These are phyloP conservation scores for Lumnitzera racemosa DNA, from an alignment of 345 rosid genomes.

Conservation along the genomic window DNA sequence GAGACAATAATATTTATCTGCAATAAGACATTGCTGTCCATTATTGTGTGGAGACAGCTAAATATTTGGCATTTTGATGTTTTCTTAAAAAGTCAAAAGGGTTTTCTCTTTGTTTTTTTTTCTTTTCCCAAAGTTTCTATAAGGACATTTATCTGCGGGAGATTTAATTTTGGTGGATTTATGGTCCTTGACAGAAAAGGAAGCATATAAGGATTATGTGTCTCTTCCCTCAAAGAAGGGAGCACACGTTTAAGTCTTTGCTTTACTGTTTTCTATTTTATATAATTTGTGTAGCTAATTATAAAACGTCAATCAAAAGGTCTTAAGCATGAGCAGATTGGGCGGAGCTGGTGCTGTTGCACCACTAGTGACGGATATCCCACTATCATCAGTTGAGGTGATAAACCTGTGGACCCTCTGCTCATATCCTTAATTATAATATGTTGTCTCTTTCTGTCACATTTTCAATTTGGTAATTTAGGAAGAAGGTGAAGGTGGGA, in stretches of 20 bases:
- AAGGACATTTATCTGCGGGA: no score
- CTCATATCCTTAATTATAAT: slow-evolving; percentile 1
- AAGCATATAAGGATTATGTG: no score
- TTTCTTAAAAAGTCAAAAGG: background rate
- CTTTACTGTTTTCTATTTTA: background rate
- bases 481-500: slow-evolving; percentile 90
- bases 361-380: slow-evolving; percentile 93
- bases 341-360: slow-evolving; percentile 99
- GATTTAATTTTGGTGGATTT: no score
- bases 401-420: slow-evolving; percentile 7
- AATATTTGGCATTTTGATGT: background rate
- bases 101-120: background rate
- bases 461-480: slow-evolving; percentile 10
- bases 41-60: no score
- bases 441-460: slow-evolving; percentile 3
- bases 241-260: background rate
- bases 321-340: slow-evolving; percentile 96
- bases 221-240: slow-evolving; percentile 1
- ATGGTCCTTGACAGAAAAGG: no score
- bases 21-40: no score
- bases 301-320: slow-evolving; percentile 32
- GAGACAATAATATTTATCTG: no score
- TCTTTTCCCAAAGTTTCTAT: background rate
- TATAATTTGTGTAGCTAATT: slow-evolving; percentile 7
- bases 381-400: slow-evolving; percentile 92